phyloP scores from a whole-genome alignment of 495 filamentous ascomycete species.

The Friedmanniomyces endolithicus region DNA sequence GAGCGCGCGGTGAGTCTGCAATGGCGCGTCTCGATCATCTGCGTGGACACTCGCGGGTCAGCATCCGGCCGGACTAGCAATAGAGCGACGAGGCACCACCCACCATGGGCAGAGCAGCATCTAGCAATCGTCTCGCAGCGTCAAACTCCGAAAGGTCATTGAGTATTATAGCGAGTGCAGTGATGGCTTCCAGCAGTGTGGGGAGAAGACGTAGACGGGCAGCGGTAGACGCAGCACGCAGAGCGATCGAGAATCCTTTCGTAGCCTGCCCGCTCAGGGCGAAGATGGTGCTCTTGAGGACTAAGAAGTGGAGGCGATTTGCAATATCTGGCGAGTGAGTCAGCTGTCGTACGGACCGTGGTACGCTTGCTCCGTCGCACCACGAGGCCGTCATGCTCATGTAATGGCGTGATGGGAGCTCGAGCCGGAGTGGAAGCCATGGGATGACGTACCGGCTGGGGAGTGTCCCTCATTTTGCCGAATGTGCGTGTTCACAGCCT shows the following conservation, averaged over 20 bases:
- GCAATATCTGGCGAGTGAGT: constrained; percentile 48
- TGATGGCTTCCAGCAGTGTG: constrained; percentile 65
- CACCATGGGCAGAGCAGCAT: constrained; percentile 63
- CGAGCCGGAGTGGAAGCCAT: no score
- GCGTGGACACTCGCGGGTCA: background rate
- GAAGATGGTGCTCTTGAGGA: constrained; percentile 63
- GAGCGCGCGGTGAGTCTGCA: background rate
- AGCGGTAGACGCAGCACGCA: constrained; percentile 68
- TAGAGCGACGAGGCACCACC: background rate
- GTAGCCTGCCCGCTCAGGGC: constrained; percentile 58
- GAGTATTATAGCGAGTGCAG: constrained; percentile 54
- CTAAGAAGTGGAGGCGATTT: constrained; percentile 61
- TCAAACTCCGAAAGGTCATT: constrained; percentile 63
- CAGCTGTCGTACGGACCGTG: background rate
- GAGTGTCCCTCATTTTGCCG: constrained; percentile 42
- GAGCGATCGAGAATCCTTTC: constrained; percentile 68
- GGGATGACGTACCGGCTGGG: background rate
- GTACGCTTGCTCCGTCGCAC: background rate
- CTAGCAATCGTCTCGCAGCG: constrained; percentile 52
- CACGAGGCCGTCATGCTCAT: no score
- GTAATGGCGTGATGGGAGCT: no score
- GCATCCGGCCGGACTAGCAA: background rate
- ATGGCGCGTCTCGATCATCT: constrained; percentile 2
- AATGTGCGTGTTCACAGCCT: constrained; percentile 55
- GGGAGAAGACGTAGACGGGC: constrained; percentile 59